Percentiles rank a stretch among this genome's conserved stretches.
phyloP scores from a whole-genome alignment of 1,284 basidiomycete genomes.

The Leccinum subspadiceum region DNA sequence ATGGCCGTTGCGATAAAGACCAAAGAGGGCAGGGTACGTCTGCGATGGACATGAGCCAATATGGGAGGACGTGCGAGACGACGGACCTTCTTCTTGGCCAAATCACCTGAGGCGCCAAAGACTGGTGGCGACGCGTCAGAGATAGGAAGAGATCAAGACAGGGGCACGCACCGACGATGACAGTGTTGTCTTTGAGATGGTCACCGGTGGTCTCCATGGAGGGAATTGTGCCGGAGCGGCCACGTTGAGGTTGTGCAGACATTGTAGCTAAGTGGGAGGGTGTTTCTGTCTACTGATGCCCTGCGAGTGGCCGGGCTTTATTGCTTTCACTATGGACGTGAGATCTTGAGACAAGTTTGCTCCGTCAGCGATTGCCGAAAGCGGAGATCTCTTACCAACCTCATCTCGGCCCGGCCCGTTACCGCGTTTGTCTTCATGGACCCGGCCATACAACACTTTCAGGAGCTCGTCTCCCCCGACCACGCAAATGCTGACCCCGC shows the following conservation, averaged over 20 bases:
- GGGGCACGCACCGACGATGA: slow-evolving; percentile 72
- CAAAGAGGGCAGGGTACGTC: slow-evolving; percentile 94
- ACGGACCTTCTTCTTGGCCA: slow-evolving; percentile 96
- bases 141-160: slow-evolving; percentile 8
- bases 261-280: slow-evolving; percentile 23
- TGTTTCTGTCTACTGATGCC: not conserved
- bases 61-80: slow-evolving; percentile 5
- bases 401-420: slow-evolving; percentile 14
- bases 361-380: slow-evolving; percentile 21
- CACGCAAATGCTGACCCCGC: slow-evolving; percentile 48
- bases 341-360: slow-evolving; percentile 9
- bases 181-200: slow-evolving; percentile 80
- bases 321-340: slow-evolving; percentile 23
- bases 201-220: slow-evolving; percentile 78
- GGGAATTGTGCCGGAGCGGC: slow-evolving; percentile 78
- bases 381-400: slow-evolving; percentile 1
- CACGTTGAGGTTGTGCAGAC: slow-evolving; percentile 43
- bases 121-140: slow-evolving; percentile 49
- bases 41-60: slow-evolving; percentile 33
- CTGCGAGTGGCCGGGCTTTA: slow-evolving; percentile 19
- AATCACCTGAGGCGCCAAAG: slow-evolving; percentile 94
- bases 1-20: slow-evolving; percentile 77
- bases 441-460: slow-evolving; percentile 57
- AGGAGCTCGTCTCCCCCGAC: slow-evolving; percentile 53
- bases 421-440: slow-evolving; percentile 24